Evolutionary conservation across 495 filamentous ascomycete species (phyloP), one percentile per base, ranked within the genome.

Genomic region (Daldinia bambusicola): DNA sequence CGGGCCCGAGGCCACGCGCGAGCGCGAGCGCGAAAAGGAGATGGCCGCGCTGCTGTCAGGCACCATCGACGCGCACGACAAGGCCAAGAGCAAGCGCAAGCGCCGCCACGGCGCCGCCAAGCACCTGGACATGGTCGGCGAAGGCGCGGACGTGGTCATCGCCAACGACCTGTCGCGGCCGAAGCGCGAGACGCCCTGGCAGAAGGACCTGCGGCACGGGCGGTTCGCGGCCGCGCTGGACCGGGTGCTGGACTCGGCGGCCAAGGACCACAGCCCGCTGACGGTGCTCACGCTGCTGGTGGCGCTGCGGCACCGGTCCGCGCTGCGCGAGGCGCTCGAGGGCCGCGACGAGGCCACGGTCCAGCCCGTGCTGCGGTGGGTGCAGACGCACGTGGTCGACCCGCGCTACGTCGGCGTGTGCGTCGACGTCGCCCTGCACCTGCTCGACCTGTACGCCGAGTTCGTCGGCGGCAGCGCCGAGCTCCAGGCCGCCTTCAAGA

Each of bases 141-240:
- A 98, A 75, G 90, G 89, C 36, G 91, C 89, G 9, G 94, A 97
- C 70, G 91, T 97, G 38, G 86, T 98, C 74, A 93, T 98, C 70
- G 61, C 87, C n/a, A 90, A 90, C 70, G 84, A 89, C 31, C 78
- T 76, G 38, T 67, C 71, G 63, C 75, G 74, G 10, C 66, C 75
- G 78, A 88, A 88, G 74, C 87, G 88, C 70, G 85, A 92, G 67
- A 87, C 89, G 63, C 72, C 77, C 6, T 99, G 95, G 94, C 93
- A 98, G 74, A 82, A 84, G 48, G 86, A 91, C 63, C 87, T 98
- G 43, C 89, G 93, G 51, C 89, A 91, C 75, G 93, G 90, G 9
- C 86, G 89, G 59, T 98, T 96, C 78, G 82, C 83, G 2, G 82
- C 84, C 32, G 93, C 95, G 2, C 81, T 99, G 9, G 94, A 98